Base-by-base conservation (phyloP, 768 basidiomycete species). In the Gelatoporia subvermispora region DNA sequence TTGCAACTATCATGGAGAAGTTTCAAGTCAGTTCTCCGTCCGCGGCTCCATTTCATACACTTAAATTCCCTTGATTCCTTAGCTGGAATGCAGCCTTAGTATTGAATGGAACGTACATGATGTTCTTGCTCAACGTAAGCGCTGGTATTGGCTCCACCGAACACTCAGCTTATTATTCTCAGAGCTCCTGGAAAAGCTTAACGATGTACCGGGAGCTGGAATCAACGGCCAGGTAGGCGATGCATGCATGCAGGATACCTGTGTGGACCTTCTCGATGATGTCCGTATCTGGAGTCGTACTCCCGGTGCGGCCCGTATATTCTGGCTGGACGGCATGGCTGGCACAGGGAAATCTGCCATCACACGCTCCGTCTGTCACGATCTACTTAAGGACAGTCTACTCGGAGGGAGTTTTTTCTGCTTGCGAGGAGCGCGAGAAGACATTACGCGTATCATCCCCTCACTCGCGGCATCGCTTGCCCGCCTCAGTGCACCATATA, bases 321-420 rank as follows among this genome's bases (percentile, higher is more conserved):
- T 45, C 41, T 23, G 46, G 17, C 37, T 51, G 28, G 47, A 38
- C 25, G 70, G 66, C 24, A 51, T 56, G 15, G 68, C 70, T 15
- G 72, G 72, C 13, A 57, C 53, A 8, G 72, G 72, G 8, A 72
- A 71, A 52, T 68, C 69, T 3, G 49, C 68, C 25, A 67, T 73
- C 16, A 60, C 69, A 7, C 62, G 66, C 35, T 63, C 67, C 4
- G 49, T 72, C n/a, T 63, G 64, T 15, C 16, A 56, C 3, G 45
- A 41, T n/a, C 57, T 62, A 13, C 38, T 50, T 15, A 40, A 57
- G 5, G 35, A 47, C 16, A 49, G 54, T 2, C 38, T 49, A 9
- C 64, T 72, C 13, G 69, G 67, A 4, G 62, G 65, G 3, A 66
- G 56, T n/a, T 69, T 65, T 49, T 65, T 64, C 50, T 70, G 68